Conservation (phyloP, 163 green algal genomes). For the Scenedesmus sp. region DNA sequence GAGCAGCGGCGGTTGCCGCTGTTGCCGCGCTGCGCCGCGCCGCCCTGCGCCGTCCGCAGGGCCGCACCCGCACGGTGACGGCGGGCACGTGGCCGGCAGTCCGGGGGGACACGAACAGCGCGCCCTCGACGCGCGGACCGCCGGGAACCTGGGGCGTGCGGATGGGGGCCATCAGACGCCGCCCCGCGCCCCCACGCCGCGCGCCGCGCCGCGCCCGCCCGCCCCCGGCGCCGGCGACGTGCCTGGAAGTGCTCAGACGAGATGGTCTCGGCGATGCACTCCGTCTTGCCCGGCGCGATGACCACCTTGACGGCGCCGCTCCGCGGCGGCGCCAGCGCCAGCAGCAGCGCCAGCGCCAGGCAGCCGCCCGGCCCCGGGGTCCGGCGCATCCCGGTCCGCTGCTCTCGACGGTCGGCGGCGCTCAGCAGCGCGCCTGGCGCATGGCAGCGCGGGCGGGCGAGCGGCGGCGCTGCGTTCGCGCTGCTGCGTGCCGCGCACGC, state of each 20-base stretch:
- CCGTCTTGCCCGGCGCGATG: constrained; percentile 51
- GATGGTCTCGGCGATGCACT: constrained; percentile 57
- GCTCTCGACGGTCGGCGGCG: no score
- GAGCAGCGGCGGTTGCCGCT: neutral
- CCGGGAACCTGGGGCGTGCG: constrained; percentile 50
- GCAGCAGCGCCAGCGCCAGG: neutral
- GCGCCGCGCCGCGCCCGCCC: neutral
- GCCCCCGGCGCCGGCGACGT: neutral
- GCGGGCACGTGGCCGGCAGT: constrained; percentile 56
- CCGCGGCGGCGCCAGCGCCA: neutral
- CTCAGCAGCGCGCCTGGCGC: neutral
- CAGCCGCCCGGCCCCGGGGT: neutral
- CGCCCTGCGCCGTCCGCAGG: neutral
- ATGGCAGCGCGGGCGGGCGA: neutral
- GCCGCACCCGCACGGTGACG: constrained; percentile 52
- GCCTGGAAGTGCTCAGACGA: constrained; percentile 58
- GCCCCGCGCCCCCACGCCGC: no score
- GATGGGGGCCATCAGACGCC: neutral
- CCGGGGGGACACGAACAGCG: constrained; percentile 53
- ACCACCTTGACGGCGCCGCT: constrained; percentile 54
- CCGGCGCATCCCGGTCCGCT: neutral
- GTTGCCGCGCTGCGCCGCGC: neutral
- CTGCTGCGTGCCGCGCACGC: neutral
- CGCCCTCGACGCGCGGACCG: constrained; percentile 59
- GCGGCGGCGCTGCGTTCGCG: neutral